Percentiles rank a stretch among this genome's conserved stretches.
Conservation (phyloP, 2,329 filamentous ascomycete genomes). For the Achaetomium macrosporum region DNA sequence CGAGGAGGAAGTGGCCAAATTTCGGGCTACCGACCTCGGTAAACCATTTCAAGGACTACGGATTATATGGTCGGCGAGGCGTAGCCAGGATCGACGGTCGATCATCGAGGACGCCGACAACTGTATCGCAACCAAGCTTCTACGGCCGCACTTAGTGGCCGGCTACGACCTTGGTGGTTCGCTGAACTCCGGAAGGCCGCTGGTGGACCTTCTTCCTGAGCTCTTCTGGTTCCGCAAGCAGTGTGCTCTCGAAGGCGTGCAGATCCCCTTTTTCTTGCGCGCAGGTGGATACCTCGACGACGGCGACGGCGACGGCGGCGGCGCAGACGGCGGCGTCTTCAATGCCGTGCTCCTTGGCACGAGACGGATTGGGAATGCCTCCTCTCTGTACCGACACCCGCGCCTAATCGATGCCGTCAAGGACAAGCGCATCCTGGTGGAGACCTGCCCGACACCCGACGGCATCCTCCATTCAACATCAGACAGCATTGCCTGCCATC, state of each 20-base stretch:
- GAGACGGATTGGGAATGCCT: constrained; percentile 82
- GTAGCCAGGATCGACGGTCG: constrained; percentile 55
- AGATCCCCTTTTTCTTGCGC: constrained; percentile 94
- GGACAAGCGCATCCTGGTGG: constrained; percentile 79
- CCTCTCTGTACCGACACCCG: constrained; percentile 86
- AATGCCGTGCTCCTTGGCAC: constrained; percentile 85
- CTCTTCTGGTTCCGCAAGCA: constrained; percentile 91
- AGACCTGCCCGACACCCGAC: constrained; percentile 75
- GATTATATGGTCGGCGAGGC: constrained; percentile 77
- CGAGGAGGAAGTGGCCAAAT: constrained; percentile 70
- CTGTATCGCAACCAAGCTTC: constrained; percentile 75
- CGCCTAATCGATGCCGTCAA: constrained; percentile 83
- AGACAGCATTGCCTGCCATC: constrained; percentile 68
- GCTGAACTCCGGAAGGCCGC: constrained; percentile 71
- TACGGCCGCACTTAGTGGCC: constrained; percentile 71
- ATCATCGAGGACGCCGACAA: constrained; percentile 80
- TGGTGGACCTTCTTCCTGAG: constrained; percentile 72
- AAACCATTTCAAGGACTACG: constrained; percentile 76
- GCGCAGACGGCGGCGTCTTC: constrained; percentile 75
- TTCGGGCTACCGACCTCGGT: constrained; percentile 65
- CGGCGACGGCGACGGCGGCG: constrained; percentile 49
- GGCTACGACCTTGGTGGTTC: constrained; percentile 89
- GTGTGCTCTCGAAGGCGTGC: constrained; percentile 69
- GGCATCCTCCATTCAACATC: constrained; percentile 66
- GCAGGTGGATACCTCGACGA: constrained; percentile 77